Percentiles rank a stretch among this genome's conserved stretches.
These are phyloP conservation scores for Lecanosticta acicola DNA, from an alignment of 2,329 filamentous ascomycete genomes.

Conservation along the genomic window DNA sequence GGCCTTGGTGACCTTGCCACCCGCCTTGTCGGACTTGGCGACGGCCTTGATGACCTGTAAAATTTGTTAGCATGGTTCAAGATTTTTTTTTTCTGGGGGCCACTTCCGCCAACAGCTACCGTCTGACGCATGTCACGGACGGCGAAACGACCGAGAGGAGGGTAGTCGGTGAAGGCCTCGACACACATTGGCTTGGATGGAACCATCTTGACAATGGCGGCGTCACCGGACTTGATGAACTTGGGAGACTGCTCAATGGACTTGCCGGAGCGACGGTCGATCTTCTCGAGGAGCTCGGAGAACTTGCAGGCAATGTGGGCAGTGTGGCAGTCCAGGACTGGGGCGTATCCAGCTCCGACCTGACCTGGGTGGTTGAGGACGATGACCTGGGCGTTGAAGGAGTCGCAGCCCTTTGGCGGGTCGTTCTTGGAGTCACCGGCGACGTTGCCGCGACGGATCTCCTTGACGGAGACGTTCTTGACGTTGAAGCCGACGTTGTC, in stretches of 20 bases:
- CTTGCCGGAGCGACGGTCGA: conserved; percentile 99
- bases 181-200: conserved; percentile 99
- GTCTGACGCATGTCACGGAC: conserved; percentile 94
- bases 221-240: conserved; percentile 99
- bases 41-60: conserved; percentile 29
- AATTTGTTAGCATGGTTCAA: conserved; percentile 31
- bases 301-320: conserved; percentile 99
- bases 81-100: not conserved
- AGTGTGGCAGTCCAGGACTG: conserved; percentile 99
- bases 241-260: conserved; percentile 85
- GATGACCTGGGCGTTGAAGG: conserved; percentile 99
- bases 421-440: conserved; percentile 99
- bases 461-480: conserved; percentile 99
- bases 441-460: conserved; percentile 99
- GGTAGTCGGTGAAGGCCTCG: conserved; percentile 99
- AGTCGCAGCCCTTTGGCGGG: conserved; percentile 79
- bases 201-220: conserved; percentile 99
- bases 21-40: conserved; percentile 43
- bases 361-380: conserved; percentile 99
- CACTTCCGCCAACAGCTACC: conserved; percentile 64
- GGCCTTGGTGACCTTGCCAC: conserved; percentile 47
- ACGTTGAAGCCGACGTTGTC: conserved; percentile 99
- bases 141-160: conserved; percentile 98
- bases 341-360: conserved; percentile 97
- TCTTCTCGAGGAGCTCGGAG: conserved; percentile 98